Conservation (phyloP, 2,329 filamentous ascomycete genomes). For the Rhynchosporium graminicola region DNA sequence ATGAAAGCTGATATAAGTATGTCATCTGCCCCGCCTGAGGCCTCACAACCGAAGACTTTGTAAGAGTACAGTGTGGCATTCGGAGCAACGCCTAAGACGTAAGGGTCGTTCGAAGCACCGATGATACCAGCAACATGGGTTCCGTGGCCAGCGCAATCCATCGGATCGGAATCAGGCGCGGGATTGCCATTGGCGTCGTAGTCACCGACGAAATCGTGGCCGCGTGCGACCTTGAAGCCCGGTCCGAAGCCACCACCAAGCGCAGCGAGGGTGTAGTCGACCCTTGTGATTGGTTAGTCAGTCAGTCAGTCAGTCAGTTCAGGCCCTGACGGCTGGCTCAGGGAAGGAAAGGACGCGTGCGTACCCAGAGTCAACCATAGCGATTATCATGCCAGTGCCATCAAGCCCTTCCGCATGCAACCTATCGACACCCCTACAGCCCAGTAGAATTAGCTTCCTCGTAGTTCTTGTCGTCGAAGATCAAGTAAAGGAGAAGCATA, state of each 20-base stretch:
- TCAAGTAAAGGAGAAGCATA: too few relatives aligned
- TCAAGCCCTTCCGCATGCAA: conserved; percentile 11
- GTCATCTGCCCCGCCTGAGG: conserved; percentile 2
- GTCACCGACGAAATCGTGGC: conserved; percentile 11
- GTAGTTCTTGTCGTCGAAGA: too few relatives aligned
- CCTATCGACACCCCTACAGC: conserved; percentile 10
- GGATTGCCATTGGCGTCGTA: conserved; percentile 11
- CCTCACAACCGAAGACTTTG: conserved; percentile 20
- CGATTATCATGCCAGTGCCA: conserved; percentile 13
- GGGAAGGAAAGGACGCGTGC: too few relatives aligned
- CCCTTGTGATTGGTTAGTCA: background rate
- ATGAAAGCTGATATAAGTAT: conserved; percentile 20
- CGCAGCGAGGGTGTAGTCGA: conserved; percentile 10
- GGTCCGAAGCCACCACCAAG: conserved; percentile 13
- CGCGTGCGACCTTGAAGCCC: conserved; percentile 12
- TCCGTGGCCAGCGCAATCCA: conserved; percentile 13
- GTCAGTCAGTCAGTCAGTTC: too few relatives aligned
- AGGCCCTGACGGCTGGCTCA: too few relatives aligned
- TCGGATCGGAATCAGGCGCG: conserved; percentile 5
- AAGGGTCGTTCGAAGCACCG: conserved; percentile 16
- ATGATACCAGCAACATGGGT: conserved; percentile 19
- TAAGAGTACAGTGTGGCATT: conserved; percentile 17
- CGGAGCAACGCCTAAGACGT: conserved; percentile 16
- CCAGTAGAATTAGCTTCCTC: background rate
- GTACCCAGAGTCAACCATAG: conserved; percentile 12